Evolutionary conservation across 768 basidiomycete genomes (phyloP), one percentile per base, ranked within the genome.

Genomic region (Mycena latifolia): DNA sequence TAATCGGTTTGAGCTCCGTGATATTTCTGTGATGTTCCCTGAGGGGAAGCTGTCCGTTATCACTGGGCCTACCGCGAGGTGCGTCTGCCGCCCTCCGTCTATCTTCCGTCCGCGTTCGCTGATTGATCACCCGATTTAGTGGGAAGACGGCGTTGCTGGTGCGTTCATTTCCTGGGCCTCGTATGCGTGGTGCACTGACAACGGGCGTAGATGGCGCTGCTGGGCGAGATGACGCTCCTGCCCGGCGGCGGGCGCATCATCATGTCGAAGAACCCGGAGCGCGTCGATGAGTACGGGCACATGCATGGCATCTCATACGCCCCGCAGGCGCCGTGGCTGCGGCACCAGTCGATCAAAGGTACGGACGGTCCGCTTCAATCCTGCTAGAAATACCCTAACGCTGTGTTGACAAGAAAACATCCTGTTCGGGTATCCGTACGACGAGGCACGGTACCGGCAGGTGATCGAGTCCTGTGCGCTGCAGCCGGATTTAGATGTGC

Each of bases 401-500:
- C n/a, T n/a, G n/a, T n/a, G n/a, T n/a, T n/a, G n/a, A n/a, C n/a
- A n/a, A 46, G 45, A 91, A 43, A 95, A 96, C 73, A 93, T 96
- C 72, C 77, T 93, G 12, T 95, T 95, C 74, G 92, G 92, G 0
- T 85, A 86, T 67, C 88, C 89, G 1, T 87, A 81, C 66, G 91
- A 92, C 56, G 88, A 92, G 66, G 87, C 89, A 66, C 81, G 93
- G 53, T 96, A 96, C 69, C 78, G 90, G 12, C 82, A 80, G 0
- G 93, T 95, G 28, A 75, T 96, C n/a, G 90, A 94, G 55, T 91
- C 88, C 17, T 98, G 96, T 73, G 95, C 95, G 1, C 77, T 99
- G 56, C 79, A 75, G 29, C 88, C 92, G 0, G 97, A 99, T 80
- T 77, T 99, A 61, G 87, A 91, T 7, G 85, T 95, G 14, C 77